phyloP scores from a whole-genome alignment of 306 rosid genomes.

The Cicer cuneatum region DNA sequence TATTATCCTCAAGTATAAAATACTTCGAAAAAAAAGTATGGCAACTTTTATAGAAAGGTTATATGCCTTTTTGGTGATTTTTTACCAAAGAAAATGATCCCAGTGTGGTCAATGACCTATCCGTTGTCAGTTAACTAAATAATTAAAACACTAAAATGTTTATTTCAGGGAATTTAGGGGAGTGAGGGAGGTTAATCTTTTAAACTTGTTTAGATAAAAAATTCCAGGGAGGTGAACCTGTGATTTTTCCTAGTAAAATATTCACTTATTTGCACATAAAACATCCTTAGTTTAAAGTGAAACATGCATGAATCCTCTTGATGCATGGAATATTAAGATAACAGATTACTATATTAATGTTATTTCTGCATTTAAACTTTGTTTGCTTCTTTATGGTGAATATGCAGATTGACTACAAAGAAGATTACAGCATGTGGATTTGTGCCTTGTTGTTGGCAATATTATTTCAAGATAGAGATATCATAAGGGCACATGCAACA shows the following conservation, averaged over 20 bases:
- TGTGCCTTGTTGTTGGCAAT: constrained; percentile 85
- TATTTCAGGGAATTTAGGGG: background rate
- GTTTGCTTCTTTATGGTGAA: constrained; percentile 46
- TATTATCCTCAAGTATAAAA: too few species aligned
- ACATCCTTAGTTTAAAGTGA: constrained; percentile 19
- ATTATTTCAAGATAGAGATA: constrained; percentile 92
- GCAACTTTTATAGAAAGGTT: background rate
- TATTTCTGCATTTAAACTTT: constrained; percentile 35
- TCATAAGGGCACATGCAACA: constrained; percentile 87
- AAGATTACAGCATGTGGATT: constrained; percentile 92
- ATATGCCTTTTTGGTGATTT: background rate
- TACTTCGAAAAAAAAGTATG: too few species aligned
- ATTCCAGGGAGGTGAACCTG: constrained; percentile 14
- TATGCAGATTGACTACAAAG: constrained; percentile 80
- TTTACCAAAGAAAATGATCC: constrained; percentile 17
- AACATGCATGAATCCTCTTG: constrained; percentile 12
- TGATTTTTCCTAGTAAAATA: constrained; percentile 4
- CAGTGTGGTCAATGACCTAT: constrained; percentile 24
- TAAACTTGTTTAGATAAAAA: background rate
- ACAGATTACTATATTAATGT: constrained; percentile 20
- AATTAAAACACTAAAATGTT: background rate
- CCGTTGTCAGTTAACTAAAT: constrained; percentile 17
- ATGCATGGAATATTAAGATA: background rate
- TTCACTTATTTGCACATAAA: constrained; percentile 21
- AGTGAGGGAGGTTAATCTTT: background rate